A percentile compares a stretch with the other conserved stretches of the same genome.
Evolutionary conservation across 2,329 filamentous ascomycete species (phyloP).

Genomic region (Madurella fahalii): DNA sequence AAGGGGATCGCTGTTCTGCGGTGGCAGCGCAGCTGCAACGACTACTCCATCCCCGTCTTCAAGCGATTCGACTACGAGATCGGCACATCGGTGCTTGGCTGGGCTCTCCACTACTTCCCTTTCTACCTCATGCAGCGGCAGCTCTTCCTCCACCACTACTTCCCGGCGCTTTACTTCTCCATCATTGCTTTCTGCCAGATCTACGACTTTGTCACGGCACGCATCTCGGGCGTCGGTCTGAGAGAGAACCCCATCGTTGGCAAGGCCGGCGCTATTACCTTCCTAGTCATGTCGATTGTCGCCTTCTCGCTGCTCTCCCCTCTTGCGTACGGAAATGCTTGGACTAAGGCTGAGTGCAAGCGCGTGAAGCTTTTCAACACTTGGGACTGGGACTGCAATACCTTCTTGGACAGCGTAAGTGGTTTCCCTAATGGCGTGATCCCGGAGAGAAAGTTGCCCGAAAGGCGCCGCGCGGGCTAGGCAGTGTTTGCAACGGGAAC

Average conservation of each 20-base stretch:
- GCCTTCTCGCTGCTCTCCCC: slow-evolving; percentile 85
- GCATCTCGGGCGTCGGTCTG: slow-evolving; percentile 64
- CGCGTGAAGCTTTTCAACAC: slow-evolving; percentile 79
- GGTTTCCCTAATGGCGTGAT: slow-evolving; percentile 33
- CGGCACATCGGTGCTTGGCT: slow-evolving; percentile 82
- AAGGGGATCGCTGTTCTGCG: slow-evolving; percentile 83
- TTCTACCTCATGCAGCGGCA: slow-evolving; percentile 98
- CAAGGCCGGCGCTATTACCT: slow-evolving; percentile 65
- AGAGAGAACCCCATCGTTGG: slow-evolving; percentile 70
- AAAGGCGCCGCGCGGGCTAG: slow-evolving; percentile 17
- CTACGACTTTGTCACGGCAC: slow-evolving; percentile 78
- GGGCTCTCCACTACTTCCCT: slow-evolving; percentile 98
- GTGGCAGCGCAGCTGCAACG: slow-evolving; percentile 89
- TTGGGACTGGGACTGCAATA: slow-evolving; percentile 99
- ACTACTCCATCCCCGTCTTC: slow-evolving; percentile 78
- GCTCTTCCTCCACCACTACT: slow-evolving; percentile 97
- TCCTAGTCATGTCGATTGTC: slow-evolving; percentile 69
- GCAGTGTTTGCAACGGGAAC: background rate
- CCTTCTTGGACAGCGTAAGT: slow-evolving; percentile 82
- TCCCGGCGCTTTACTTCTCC: slow-evolving; percentile 93
- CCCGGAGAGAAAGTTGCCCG: slow-evolving; percentile 35
- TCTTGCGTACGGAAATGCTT: slow-evolving; percentile 86
- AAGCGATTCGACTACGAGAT: slow-evolving; percentile 98
- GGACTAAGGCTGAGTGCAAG: slow-evolving; percentile 85
- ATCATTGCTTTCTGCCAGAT: slow-evolving; percentile 84